phyloP scores from a whole-genome alignment of 2,329 filamentous ascomycete genomes.

The Aureobasidium sp. region DNA sequence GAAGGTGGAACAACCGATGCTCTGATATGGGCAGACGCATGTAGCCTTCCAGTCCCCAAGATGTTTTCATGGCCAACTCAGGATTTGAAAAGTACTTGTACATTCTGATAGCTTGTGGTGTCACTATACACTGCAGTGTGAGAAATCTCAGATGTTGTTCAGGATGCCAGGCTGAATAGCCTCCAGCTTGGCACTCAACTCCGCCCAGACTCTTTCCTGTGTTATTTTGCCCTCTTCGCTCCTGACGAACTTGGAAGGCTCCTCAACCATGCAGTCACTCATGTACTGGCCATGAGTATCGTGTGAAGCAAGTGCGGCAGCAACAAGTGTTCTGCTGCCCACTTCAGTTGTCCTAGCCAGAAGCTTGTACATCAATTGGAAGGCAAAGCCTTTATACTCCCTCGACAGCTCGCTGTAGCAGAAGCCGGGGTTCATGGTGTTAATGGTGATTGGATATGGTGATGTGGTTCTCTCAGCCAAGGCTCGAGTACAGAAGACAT shows the following conservation, averaged over 20 bases:
- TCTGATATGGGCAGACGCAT: no score
- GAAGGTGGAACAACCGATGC: not conserved
- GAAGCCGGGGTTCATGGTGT: slow-evolving; percentile 45
- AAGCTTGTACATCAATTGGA: slow-evolving; percentile 21
- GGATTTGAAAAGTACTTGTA: no score
- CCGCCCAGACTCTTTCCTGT: slow-evolving; percentile 32
- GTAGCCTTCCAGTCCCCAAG: no score
- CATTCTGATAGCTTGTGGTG: no score
- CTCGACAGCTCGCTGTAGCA: slow-evolving; percentile 41
- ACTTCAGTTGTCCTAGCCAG: slow-evolving; percentile 32
- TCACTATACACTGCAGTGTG: not conserved
- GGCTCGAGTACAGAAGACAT: slow-evolving; percentile 37
- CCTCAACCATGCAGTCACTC: slow-evolving; percentile 25
- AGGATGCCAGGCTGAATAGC: slow-evolving; percentile 27
- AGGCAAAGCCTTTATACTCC: slow-evolving; percentile 21
- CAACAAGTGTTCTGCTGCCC: slow-evolving; percentile 33
- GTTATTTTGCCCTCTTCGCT: slow-evolving; percentile 28
- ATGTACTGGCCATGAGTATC: slow-evolving; percentile 35
- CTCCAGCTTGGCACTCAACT: slow-evolving; percentile 32
- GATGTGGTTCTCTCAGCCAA: slow-evolving; percentile 25
- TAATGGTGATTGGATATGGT: slow-evolving; percentile 36
- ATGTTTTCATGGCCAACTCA: no score
- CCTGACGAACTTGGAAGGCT: slow-evolving; percentile 26
- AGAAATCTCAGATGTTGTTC: slow-evolving; percentile 11
- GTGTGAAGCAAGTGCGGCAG: slow-evolving; percentile 27